Conservation (phyloP, 805 yeast species). For the Candida railenensis region DNA sequence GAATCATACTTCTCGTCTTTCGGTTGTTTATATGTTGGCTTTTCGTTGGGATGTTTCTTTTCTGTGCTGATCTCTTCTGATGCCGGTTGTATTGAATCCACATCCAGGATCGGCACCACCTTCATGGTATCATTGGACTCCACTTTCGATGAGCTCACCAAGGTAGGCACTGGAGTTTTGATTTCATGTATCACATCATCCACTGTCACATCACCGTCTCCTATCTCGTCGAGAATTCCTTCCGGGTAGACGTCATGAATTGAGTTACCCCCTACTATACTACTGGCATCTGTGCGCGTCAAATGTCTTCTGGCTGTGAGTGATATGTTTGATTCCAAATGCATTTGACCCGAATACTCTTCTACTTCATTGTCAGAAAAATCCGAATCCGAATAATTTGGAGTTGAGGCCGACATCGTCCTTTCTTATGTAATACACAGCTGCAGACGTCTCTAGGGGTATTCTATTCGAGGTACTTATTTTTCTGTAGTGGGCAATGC, state of each 20-base stretch:
- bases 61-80: neutral
- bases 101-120: conserved; percentile 13
- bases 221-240: neutral
- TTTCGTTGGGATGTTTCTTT: neutral
- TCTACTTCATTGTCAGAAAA: neutral
- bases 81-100: conserved; percentile 19
- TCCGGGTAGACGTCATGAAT: conserved; percentile 13
- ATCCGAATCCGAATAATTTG: neutral
- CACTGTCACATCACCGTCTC: neutral
- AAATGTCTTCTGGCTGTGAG: conserved; percentile 6
- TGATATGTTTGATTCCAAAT: neutral
- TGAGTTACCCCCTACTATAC: conserved; percentile 52
- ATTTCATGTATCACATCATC: no score
- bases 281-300: conserved; percentile 37
- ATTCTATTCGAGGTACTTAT: no score
- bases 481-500: no score
- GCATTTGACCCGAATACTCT: neutral
- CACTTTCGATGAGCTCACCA: no score
- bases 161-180: conserved; percentile 8
- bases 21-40: conserved; percentile 7
- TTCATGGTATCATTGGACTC: neutral
- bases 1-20: conserved; percentile 10
- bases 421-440: no score
- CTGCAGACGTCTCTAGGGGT: no score
- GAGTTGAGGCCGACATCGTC: neutral